phyloP scores from a whole-genome alignment of 1,284 basidiomycete species.

The Ganoderma leucocontextum region DNA sequence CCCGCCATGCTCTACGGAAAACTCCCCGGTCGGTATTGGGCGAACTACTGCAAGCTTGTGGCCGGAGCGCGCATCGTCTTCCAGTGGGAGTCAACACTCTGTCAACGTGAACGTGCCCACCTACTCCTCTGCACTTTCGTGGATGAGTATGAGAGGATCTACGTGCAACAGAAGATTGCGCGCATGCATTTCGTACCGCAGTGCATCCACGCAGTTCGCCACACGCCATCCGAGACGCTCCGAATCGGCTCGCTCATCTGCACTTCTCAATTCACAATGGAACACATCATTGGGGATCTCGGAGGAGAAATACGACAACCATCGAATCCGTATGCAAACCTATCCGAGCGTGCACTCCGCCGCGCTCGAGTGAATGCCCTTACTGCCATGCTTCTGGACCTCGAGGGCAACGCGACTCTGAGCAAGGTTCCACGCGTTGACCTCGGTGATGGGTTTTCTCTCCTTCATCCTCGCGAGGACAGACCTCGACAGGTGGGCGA shows the following conservation, averaged over 20 bases:
- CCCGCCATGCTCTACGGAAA: conserved; percentile 34
- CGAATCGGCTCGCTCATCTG: conserved; percentile 30
- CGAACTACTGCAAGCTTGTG: conserved; percentile 37
- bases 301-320: conserved; percentile 34
- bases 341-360: conserved; percentile 27
- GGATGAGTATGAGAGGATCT: conserved; percentile 36
- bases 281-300: conserved; percentile 38
- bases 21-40: conserved; percentile 28
- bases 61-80: neutral
- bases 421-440: no score
- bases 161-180: conserved; percentile 28
- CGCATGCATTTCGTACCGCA: conserved; percentile 38
- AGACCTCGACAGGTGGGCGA: no score
- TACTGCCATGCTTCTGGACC: neutral
- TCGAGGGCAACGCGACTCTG: neutral
- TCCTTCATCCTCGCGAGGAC: no score
- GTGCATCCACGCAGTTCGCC: conserved; percentile 33
- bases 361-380: conserved; percentile 32
- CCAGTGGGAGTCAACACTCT: conserved; percentile 8
- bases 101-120: neutral
- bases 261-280: conserved; percentile 35
- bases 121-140: conserved; percentile 11
- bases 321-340: conserved; percentile 34
- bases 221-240: conserved; percentile 25
- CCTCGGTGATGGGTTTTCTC: no score